A percentile compares a stretch with the other conserved stretches of the same genome.
These are phyloP conservation scores for Nannochloropsis granulata DNA, from an alignment of 108 stramenopile genomes.

Conservation along the genomic window DNA sequence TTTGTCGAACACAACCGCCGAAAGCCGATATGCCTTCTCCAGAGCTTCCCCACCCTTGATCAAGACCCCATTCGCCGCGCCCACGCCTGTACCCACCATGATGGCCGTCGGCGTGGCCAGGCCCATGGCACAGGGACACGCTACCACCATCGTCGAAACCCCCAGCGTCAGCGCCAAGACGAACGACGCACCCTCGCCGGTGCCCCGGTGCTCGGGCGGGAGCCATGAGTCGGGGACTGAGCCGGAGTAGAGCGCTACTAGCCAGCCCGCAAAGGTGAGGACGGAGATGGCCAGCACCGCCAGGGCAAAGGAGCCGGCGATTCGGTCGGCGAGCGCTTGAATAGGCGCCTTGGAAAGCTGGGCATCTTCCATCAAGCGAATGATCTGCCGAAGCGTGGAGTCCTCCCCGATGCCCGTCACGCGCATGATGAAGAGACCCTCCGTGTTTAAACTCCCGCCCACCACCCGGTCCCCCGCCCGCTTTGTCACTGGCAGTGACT, in stretches of 20 bases:
- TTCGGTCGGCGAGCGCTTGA: constrained; percentile 69
- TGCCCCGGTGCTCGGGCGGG: background rate
- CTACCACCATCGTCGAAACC: constrained; percentile 43
- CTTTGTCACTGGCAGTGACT: constrained; percentile 51
- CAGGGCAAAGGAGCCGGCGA: constrained; percentile 53
- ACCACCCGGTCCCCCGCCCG: background rate
- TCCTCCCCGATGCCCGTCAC: constrained; percentile 57
- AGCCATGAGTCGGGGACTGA: background rate
- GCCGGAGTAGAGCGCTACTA: constrained; percentile 3
- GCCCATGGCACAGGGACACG: constrained; percentile 91
- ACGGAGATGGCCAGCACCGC: constrained; percentile 44
- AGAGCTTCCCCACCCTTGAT: constrained; percentile 93
- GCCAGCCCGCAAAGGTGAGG: constrained; percentile 49
- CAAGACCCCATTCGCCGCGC: constrained; percentile 73
- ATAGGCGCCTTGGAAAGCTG: constrained; percentile 81
- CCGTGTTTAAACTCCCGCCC: constrained; percentile 5
- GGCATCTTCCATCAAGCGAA: constrained; percentile 76
- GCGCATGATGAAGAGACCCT: constrained; percentile 43
- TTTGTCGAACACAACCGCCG: constrained; percentile 86
- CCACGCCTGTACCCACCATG: constrained; percentile 87
- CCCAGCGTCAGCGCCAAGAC: constrained; percentile 51
- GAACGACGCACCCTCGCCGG: constrained; percentile 36
- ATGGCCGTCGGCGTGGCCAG: constrained; percentile 96
- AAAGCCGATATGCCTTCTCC: constrained; percentile 61
- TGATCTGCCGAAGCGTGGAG: constrained; percentile 65